These are phyloP conservation scores for Madurella fahalii DNA, from an alignment of 2,329 filamentous ascomycete genomes.

Conservation along the genomic window DNA sequence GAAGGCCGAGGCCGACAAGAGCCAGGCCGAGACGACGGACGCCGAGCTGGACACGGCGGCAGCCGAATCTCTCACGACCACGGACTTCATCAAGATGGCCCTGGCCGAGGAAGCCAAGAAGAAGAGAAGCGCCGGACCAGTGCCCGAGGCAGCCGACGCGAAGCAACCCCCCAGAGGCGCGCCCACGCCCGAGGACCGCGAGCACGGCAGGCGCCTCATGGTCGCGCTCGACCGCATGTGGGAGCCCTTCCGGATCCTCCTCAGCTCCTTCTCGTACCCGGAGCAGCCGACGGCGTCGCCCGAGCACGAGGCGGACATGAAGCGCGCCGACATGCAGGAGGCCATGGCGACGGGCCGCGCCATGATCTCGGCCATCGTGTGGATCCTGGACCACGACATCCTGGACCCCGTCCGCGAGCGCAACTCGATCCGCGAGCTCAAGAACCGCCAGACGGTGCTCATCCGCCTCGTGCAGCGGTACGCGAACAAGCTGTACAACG, in stretches of 20 bases:
- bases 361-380: constrained; percentile 45
- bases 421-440: constrained; percentile 26
- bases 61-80: no score
- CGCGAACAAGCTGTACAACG: constrained; percentile 18
- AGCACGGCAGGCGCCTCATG: constrained; percentile 48
- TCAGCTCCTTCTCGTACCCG: constrained; percentile 35
- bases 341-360: constrained; percentile 42
- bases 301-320: constrained; percentile 24
- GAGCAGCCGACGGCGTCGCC: constrained; percentile 26
- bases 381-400: constrained; percentile 40
- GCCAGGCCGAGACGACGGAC: no score
- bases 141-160: not conserved
- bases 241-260: constrained; percentile 40
- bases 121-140: not conserved
- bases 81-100: no score
- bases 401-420: constrained; percentile 28
- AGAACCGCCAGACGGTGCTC: constrained; percentile 28
- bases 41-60: no score
- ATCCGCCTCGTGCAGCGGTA: constrained; percentile 30
- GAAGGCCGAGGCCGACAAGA: not conserved
- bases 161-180: not conserved
- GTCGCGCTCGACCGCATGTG: constrained; percentile 49
- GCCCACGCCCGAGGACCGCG: constrained; percentile 30
- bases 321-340: constrained; percentile 36
- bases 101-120: constrained; percentile 4